Conservation (phyloP, 257 asterid genomes). For the Gentiana macrophylla region DNA sequence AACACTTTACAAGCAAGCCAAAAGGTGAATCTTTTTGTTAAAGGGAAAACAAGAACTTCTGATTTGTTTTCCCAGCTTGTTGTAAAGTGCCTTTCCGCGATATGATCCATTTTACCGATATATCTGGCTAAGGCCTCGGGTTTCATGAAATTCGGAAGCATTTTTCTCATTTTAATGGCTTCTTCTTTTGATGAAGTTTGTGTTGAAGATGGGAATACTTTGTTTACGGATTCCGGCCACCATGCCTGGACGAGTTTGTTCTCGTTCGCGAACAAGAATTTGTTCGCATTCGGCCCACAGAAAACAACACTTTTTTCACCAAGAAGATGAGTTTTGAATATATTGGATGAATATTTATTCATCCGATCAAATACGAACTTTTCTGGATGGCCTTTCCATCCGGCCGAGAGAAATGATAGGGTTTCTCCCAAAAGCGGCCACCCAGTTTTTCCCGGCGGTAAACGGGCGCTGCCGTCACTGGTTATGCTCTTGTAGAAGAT, state of each 20-base stretch:
- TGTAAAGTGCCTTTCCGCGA: too few species aligned
- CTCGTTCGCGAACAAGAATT: constrained; percentile 54
- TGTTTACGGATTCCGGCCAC: constrained; percentile 56
- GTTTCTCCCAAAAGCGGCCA: too few species aligned
- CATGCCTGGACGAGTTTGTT: constrained; percentile 53
- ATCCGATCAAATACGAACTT: constrained; percentile 23
- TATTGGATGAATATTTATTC: constrained; percentile 17
- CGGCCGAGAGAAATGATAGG: too few species aligned
- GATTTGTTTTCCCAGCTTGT: too few species aligned
- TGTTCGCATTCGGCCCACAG: constrained; percentile 38
- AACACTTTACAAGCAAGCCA: constrained; percentile 40
- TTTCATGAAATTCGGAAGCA: constrained; percentile 39
- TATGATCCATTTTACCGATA: too few species aligned
- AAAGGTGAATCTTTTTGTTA: constrained; percentile 23
- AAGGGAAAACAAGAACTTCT: too few species aligned
- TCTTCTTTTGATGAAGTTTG: constrained; percentile 42
- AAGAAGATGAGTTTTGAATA: constrained; percentile 28
- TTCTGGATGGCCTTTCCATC: constrained; percentile 16
- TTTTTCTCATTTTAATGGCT: constrained; percentile 49
- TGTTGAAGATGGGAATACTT: constrained; percentile 39
- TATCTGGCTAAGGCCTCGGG: constrained; percentile 32
- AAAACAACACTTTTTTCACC: constrained; percentile 33
- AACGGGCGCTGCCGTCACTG: too few species aligned
- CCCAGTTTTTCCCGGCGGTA: too few species aligned
- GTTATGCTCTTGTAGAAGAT: too few species aligned